Evolutionary conservation across 306 rosid species (phyloP).

Genomic region (Urtica urens): DNA sequence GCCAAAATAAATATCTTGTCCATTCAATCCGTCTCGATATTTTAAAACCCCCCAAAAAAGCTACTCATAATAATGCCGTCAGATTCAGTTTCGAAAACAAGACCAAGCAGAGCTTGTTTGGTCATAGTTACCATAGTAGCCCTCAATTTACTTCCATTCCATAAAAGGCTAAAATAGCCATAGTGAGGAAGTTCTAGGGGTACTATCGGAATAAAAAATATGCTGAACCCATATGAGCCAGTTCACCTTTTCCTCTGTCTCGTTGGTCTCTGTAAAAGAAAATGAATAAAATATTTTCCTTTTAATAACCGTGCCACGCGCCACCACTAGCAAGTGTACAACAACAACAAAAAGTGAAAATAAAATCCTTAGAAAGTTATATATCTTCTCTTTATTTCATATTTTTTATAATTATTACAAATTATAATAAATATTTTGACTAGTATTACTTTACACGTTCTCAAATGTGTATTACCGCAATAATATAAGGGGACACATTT

Average conservation of each 20-base stretch:
- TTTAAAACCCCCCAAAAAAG: constrained; percentile 29
- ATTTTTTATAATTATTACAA: no score
- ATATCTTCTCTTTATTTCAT: no score
- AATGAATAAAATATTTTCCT: constrained; percentile 4
- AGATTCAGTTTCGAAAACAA: constrained; percentile 65
- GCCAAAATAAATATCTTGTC: constrained; percentile 19
- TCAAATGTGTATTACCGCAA: no score
- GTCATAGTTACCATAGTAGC: not conserved
- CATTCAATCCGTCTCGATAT: constrained; percentile 49
- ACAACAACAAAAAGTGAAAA: no score
- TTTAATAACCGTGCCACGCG: constrained; percentile 19
- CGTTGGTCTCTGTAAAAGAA: constrained; percentile 33
- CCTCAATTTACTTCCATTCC: not conserved
- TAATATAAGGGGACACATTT: no score
- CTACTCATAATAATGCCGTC: constrained; percentile 60
- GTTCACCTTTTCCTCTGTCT: constrained; percentile 35
- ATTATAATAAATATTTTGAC: no score
- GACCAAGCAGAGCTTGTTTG: constrained; percentile 29
- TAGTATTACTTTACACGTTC: no score
- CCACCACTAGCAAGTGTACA: constrained; percentile 17
- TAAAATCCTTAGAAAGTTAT: no score
- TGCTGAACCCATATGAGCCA: constrained; percentile 20
- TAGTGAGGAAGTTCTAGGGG: not conserved
- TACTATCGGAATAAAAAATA: constrained; percentile 1
- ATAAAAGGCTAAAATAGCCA: not conserved